Conservation (phyloP, 176 grass and related monocot genomes). For the Lolium multiflorum region DNA sequence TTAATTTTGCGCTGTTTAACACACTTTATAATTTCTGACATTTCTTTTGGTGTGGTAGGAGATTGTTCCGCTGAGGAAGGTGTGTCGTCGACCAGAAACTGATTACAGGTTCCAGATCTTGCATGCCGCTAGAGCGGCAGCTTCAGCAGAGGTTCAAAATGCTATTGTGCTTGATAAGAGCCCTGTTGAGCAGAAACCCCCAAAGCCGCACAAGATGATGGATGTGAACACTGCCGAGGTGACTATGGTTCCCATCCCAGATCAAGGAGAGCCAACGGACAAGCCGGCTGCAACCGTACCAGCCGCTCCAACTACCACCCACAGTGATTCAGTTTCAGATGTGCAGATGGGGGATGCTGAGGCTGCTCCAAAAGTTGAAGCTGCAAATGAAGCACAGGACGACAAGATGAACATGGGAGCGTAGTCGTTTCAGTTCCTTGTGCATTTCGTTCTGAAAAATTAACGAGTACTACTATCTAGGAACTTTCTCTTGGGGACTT, state of each 20-base stretch:
- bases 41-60: conserved; percentile 52
- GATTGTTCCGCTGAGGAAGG: conserved; percentile 98
- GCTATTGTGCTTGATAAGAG: conserved; percentile 37
- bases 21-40: background rate
- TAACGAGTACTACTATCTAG: background rate
- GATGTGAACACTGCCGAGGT: conserved; percentile 75
- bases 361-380: conserved; percentile 25
- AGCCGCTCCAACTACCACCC: conserved; percentile 5
- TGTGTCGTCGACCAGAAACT: conserved; percentile 97
- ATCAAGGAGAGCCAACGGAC: conserved; percentile 34
- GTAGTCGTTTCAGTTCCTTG: background rate
- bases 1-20: background rate
- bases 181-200: conserved; percentile 41
- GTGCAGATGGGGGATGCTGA: conserved; percentile 39
- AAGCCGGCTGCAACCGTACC: conserved; percentile 2
- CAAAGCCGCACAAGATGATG: conserved; percentile 73
- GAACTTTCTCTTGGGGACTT: background rate
- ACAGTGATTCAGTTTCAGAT: conserved; percentile 44
- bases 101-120: conserved; percentile 82
- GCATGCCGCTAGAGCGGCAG: conserved; percentile 57
- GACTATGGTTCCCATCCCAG: conserved; percentile 33
- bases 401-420: conserved; percentile 39
- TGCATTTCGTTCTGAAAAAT: background rate
- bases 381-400: conserved; percentile 38
- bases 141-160: conserved; percentile 44